Base-by-base conservation (phyloP, 192 early-diverging fungal species). In the Lobosporangium transversale region DNA sequence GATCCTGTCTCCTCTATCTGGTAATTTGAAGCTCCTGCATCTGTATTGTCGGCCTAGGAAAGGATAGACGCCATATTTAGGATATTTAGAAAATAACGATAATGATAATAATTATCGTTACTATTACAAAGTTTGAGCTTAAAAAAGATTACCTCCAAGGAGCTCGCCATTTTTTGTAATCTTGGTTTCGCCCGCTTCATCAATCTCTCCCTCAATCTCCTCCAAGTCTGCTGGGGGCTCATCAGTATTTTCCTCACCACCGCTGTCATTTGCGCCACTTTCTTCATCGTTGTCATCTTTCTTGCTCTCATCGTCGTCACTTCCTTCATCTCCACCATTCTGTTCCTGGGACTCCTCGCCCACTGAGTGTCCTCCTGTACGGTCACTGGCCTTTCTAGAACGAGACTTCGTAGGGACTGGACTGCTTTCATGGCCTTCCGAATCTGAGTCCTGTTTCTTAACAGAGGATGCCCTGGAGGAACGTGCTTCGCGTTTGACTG, bases 21-120 rank as follows among this genome's bases (percentile, higher is more conserved):
- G 94, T 23, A 95, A 84, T 60, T 82, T 83, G 68, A 98, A 95
- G 2, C 89, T 84, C 32, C 85, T 85, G 62, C 90, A 89, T 49
- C 88, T 90, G 81, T 84, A 97, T 78, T 93, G 85, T 44, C 97
- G 90, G 14, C 90, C 93, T 87, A 60, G 2, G 9, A 30, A 30
- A 36, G 15, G 15, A 11, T n/a, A 17, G 42, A 35, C 5, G 44
- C 17, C 10, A 32, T 35, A n/a, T n/a, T n/a, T n/a, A n/a, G n/a
- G n/a, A n/a, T n/a, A n/a, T n/a, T n/a, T n/a, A n/a, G 23, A 42
- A 49, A 37, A 45, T 45, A 45, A 47, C 21, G 47, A 57, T 21
- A 58, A 23, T 37, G 23, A n/a, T n/a, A n/a, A n/a, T n/a, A n/a
- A n/a, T n/a, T n/a, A n/a, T n/a, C n/a, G n/a, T n/a, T n/a, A n/a